Base-by-base conservation (phyloP, 306 rosid species). In the Coriaria nepalensis region DNA sequence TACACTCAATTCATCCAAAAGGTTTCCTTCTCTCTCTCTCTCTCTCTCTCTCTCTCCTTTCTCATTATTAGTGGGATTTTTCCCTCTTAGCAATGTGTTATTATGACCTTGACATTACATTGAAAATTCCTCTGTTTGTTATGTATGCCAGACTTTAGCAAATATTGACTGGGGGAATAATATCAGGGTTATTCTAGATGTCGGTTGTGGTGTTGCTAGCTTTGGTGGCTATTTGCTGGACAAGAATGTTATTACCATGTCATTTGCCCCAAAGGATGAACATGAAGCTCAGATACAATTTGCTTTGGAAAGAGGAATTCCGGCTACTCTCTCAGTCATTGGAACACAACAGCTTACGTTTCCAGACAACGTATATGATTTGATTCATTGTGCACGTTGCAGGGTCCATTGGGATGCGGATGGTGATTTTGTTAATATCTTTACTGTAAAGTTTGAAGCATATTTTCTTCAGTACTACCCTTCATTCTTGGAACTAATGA, bases 201-300 rank as follows among this genome's bases (percentile, higher is more conserved):
- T 79, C 44, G 98, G 98, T 12, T 85, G 95, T 53, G 98, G 98
- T 6, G 98, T 90, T 62, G 98, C 98, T 63, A 90, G 98, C 73
- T 90, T 90, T 56, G 98, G 95, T 49, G 98, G 94, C 39, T 63
- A 73, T 77, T 68, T 90, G 63, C 67, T 85, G 43, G 93, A 90
- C 48, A 85, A 52, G 55, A 73, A 85, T 59, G 95, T 77, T 43
- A 79, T 90, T 37, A 71, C 98, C 52, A 73, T 90, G 98, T 90
- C 98, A 29, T 77, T 90, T 65, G 98, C 95, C 29, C 98, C 98
- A 0, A 90, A 90, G 68, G 98, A 90, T 61, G 98, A 90, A 65
- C 98, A 90, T 45, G 98, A 90, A 68, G 98, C 98, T 55, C 98
- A 90, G 79, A 85, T 90, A 65, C 98, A 90, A 48, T 90, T 90